Evolutionary conservation across 345 rosid genomes (phyloP).

Genomic region (Chamaenerion angustifolium): DNA sequence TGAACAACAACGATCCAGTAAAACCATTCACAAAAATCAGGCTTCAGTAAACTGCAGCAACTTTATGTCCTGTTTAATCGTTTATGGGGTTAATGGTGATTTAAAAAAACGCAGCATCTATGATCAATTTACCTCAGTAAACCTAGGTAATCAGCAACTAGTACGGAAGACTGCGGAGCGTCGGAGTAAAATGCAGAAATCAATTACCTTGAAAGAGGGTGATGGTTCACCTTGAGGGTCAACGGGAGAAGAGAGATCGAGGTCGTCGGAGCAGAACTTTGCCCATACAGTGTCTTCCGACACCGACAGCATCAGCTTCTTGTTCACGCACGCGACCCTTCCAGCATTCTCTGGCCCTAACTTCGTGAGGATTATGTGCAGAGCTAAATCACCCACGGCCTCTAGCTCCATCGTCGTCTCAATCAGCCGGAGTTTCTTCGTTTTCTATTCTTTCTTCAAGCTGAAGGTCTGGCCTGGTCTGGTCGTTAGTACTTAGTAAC

Average conservation of each 20-base stretch:
- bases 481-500: too few species aligned
- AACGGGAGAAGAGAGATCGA: constrained; percentile 49
- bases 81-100: too few species aligned
- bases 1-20: too few species aligned
- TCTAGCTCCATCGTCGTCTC: constrained; percentile 39
- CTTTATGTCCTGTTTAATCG: too few species aligned
- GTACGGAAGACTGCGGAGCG: not conserved
- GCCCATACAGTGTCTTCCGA: constrained; percentile 75
- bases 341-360: constrained; percentile 38
- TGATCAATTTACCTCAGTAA: too few species aligned
- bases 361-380: constrained; percentile 34
- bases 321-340: constrained; percentile 41
- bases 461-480: too few species aligned
- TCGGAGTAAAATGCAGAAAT: too few species aligned
- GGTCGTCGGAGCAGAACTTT: constrained; percentile 37
- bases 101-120: too few species aligned
- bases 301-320: constrained; percentile 29
- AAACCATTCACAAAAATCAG: too few species aligned
- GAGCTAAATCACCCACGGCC: constrained; percentile 47
- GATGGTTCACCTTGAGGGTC: constrained; percentile 40
- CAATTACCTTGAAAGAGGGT: constrained; percentile 62
- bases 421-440: not conserved
- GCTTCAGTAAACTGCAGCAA: too few species aligned
- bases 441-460: not conserved
- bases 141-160: not conserved